Percentiles rank a stretch among this genome's conserved stretches.
Conservation (phyloP, 371 early-diverging fungal genomes). For the Batrachochytrium dendrobatidis region DNA sequence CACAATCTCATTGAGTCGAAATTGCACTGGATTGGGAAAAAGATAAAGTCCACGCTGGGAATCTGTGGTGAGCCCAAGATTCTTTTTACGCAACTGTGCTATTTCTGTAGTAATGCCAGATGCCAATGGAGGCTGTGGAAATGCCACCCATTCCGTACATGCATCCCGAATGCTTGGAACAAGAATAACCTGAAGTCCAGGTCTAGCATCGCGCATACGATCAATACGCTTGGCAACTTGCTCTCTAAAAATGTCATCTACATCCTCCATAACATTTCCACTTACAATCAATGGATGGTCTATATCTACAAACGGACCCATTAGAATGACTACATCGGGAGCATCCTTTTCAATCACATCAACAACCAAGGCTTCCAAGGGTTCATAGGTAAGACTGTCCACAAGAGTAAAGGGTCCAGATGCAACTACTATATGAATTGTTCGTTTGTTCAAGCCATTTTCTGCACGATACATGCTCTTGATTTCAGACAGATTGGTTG, state of each 20-base stretch:
- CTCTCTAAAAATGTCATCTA: constrained; percentile 55
- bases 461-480: constrained; percentile 18
- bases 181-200: constrained; percentile 34
- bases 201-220: constrained; percentile 5
- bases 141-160: constrained; percentile 56
- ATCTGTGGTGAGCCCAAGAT: constrained; percentile 11
- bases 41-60: constrained; percentile 16
- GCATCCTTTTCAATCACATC: constrained; percentile 44
- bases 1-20: constrained; percentile 69
- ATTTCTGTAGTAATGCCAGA: constrained; percentile 13
- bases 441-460: constrained; percentile 11
- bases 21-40: constrained; percentile 74
- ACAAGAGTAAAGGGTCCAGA: constrained; percentile 80
- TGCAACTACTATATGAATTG: constrained; percentile 62
- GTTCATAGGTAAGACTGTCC: constrained; percentile 67
- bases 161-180: constrained; percentile 73
- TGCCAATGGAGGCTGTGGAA: constrained; percentile 77
- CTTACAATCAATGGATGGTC: constrained; percentile 54
- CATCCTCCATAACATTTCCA: constrained; percentile 43
- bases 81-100: too few relatives aligned
- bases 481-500: constrained; percentile 16
- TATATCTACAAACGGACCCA: constrained; percentile 79
- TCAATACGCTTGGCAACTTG: constrained; percentile 49
- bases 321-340: constrained; percentile 74
- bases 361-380: constrained; percentile 59